A percentile compares a stretch with the other conserved stretches of the same genome.
phyloP scores from a whole-genome alignment of 257 asterid genomes.

The Cinchona pubescens region DNA sequence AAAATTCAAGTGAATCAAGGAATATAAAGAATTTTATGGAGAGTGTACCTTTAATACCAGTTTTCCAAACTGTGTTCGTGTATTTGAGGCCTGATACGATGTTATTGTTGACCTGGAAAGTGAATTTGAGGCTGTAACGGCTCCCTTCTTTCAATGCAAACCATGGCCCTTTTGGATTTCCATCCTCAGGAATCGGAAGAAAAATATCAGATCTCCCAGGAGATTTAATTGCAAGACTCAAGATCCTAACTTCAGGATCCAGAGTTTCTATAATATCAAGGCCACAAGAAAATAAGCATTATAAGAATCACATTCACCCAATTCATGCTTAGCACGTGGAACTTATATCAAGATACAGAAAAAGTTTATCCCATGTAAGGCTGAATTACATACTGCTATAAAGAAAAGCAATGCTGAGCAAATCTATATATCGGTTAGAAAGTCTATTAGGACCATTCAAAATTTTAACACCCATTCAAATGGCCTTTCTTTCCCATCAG shows the following conservation, averaged over 20 bases:
- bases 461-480: neutral
- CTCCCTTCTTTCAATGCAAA: constrained; percentile 72
- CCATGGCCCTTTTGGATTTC: constrained; percentile 65
- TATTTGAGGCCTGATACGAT: constrained; percentile 70
- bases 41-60: constrained; percentile 61
- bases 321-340: neutral
- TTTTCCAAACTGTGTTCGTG: constrained; percentile 70
- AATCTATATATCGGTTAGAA: neutral
- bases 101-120: constrained; percentile 62
- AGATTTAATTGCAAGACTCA: constrained; percentile 57
- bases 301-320: neutral
- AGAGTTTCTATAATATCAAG: constrained; percentile 46
- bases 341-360: neutral
- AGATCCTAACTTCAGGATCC: constrained; percentile 67
- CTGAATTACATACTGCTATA: neutral
- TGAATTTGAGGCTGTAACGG: constrained; percentile 52
- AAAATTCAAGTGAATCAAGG: neutral
- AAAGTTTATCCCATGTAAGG: neutral
- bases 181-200: constrained; percentile 56
- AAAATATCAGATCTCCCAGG: constrained; percentile 50
- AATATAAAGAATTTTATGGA: neutral
- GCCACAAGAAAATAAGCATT: neutral
- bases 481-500: neutral
- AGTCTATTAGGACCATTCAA: neutral
- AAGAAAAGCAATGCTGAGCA: neutral